Percentiles rank a stretch among this genome's conserved stretches.
Evolutionary conservation across 1,284 basidiomycete genomes (phyloP).

Genomic region (Ganoderma multipileum): DNA sequence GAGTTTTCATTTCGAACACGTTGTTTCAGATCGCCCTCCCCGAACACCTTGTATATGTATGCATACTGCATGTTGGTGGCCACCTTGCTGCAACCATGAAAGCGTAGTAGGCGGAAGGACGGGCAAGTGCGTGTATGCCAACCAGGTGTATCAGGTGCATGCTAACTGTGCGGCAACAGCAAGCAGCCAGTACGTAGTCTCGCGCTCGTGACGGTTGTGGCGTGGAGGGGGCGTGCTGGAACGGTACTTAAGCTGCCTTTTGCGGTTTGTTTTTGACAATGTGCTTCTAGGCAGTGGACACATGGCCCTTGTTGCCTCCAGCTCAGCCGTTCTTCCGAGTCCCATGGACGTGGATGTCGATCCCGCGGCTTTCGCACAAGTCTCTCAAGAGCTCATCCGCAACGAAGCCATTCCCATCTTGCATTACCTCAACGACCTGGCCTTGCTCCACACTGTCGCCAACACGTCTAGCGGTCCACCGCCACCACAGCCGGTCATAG

Average conservation of each 20-base stretch:
- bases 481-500: not conserved
- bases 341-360: not conserved
- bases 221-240: not conserved
- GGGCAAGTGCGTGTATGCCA: not conserved
- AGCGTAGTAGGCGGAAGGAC: not conserved
- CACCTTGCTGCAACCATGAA: not conserved
- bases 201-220: not conserved
- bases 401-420: not conserved
- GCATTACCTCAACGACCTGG: constrained; percentile 6
- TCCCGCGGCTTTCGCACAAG: not conserved
- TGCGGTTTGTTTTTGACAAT: not conserved
- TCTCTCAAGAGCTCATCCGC: not conserved
- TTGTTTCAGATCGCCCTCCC: not conserved
- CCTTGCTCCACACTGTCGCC: not conserved
- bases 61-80: not conserved
- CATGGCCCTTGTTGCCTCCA: constrained; percentile 3
- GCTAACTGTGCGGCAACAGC: not conserved
- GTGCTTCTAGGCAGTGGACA: not conserved
- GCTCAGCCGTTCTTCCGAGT: not conserved
- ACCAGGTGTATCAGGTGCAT: not conserved
- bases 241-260: not conserved
- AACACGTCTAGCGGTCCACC: not conserved
- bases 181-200: no score
- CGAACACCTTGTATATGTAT: not conserved
- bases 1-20: not conserved